These are phyloP conservation scores for Hansenula lynferdii DNA, from an alignment of 1,139 yeast genomes.

Conservation along the genomic window DNA sequence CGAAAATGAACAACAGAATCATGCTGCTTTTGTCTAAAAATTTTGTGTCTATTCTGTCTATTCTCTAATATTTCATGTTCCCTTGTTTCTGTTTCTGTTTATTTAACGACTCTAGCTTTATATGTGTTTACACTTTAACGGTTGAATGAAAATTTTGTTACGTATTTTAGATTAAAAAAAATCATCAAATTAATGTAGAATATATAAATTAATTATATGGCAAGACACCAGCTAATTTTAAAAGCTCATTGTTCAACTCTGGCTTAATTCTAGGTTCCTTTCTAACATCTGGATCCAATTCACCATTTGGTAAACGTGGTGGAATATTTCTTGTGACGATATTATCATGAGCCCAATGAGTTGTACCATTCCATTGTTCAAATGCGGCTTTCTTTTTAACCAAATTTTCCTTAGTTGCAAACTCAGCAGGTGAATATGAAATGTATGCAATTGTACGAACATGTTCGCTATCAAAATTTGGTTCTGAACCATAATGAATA, in stretches of 20 bases:
- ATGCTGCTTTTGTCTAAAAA: too few species aligned
- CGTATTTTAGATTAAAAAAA: too few species aligned
- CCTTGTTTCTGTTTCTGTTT: too few species aligned
- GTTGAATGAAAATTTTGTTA: too few species aligned
- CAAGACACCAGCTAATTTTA: constrained; percentile 18
- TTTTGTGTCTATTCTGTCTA: too few species aligned
- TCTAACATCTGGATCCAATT: constrained; percentile 12
- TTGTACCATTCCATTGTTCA: constrained; percentile 21
- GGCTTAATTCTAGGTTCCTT: constrained; percentile 16
- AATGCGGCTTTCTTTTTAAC: constrained; percentile 16
- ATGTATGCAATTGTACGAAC: constrained; percentile 22
- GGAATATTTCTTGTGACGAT: constrained; percentile 12
- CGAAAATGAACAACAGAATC: neutral
- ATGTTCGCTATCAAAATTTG: constrained; percentile 13
- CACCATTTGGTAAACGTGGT: constrained; percentile 15
- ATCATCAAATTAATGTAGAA: neutral
- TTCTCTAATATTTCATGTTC: too few species aligned
- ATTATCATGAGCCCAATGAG: constrained; percentile 27
- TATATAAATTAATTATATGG: constrained; percentile 5
- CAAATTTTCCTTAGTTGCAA: constrained; percentile 21
- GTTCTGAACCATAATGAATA: constrained; percentile 20
- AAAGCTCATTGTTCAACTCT: constrained; percentile 14
- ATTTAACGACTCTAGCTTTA: too few species aligned
- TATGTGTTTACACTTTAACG: too few species aligned
- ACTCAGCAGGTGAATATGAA: constrained; percentile 19